These are phyloP conservation scores for Eragrostis tef DNA, from an alignment of 202 grass and related monocot genomes.

Conservation along the genomic window DNA sequence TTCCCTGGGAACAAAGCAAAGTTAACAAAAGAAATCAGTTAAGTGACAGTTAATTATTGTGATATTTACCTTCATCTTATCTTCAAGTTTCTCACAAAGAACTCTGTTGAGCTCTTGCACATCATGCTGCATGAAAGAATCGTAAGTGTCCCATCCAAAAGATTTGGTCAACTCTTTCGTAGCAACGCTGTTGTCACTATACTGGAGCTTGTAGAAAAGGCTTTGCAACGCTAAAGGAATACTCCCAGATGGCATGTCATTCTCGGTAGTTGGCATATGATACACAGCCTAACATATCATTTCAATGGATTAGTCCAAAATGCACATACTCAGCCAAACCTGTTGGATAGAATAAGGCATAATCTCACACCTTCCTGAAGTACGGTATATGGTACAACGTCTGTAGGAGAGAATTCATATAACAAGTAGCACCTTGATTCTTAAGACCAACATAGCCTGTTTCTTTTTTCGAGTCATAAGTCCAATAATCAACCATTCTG, in stretches of 20 bases:
- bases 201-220: slow-evolving; percentile 99
- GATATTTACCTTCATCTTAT: slow-evolving; percentile 92
- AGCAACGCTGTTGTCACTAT: slow-evolving; percentile 90
- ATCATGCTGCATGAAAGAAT: slow-evolving; percentile 99
- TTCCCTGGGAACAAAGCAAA: slow-evolving; percentile 64
- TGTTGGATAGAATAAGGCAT: slow-evolving; percentile 20
- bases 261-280: slow-evolving; percentile 99
- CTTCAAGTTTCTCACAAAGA: slow-evolving; percentile 99
- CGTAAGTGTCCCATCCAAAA: slow-evolving; percentile 98
- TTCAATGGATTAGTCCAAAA: slow-evolving; percentile 49
- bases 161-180: slow-evolving; percentile 99
- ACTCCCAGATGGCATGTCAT: slow-evolving; percentile 98
- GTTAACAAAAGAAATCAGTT: slow-evolving; percentile 37
- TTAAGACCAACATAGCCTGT: slow-evolving; percentile 98
- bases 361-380: slow-evolving; percentile 81
- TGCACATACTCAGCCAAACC: slow-evolving; percentile 8
- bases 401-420: slow-evolving; percentile 99
- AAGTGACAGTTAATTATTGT: slow-evolving; percentile 44
- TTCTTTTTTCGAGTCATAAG: slow-evolving; percentile 95
- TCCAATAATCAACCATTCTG: slow-evolving; percentile 92
- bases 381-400: slow-evolving; percentile 96
- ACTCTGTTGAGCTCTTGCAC: slow-evolving; percentile 99
- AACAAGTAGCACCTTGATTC: slow-evolving; percentile 99
- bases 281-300: slow-evolving; percentile 83
- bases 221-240: slow-evolving; percentile 96